Evolutionary conservation across 177 flowering plant species (phyloP).

Genomic region (Tripterygium wilfordii): DNA sequence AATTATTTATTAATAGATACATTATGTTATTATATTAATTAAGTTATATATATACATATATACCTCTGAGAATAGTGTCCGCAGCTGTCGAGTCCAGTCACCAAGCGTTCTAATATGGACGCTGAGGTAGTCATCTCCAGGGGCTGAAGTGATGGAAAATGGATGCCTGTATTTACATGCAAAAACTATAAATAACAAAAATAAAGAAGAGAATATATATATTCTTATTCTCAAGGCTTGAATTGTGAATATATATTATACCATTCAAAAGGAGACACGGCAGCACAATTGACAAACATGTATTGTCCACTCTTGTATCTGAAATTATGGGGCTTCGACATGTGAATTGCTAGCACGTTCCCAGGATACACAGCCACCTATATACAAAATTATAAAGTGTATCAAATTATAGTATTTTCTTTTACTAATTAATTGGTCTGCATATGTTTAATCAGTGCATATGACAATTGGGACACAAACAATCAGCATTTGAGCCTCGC

Average conservation of each 20-base stretch:
- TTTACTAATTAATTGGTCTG: too few species aligned
- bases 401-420: too few species aligned
- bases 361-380: slow-evolving; percentile 34
- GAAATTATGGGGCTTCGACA: slow-evolving; percentile 30
- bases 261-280: slow-evolving; percentile 38
- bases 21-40: too few species aligned
- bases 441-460: too few species aligned
- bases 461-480: too few species aligned
- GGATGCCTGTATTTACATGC: slow-evolving; percentile 22
- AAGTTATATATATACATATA: too few species aligned
- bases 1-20: too few species aligned
- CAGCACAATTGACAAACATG: slow-evolving; percentile 31
- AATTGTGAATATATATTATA: not conserved
- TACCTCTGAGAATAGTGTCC: slow-evolving; percentile 19
- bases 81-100: slow-evolving; percentile 25
- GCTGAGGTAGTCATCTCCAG: slow-evolving; percentile 27
- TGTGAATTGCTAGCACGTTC: slow-evolving; percentile 27
- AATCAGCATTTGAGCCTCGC: not conserved
- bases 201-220: not conserved
- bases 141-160: slow-evolving; percentile 29
- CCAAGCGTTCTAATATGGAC: slow-evolving; percentile 24
- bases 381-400: too few species aligned
- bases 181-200: not conserved
- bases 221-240: too few species aligned
- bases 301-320: slow-evolving; percentile 35